Evolutionary conservation across 2,329 filamentous ascomycete species (phyloP), one percentile per base, ranked within the genome.

Genomic region (Ophiostoma sp.): DNA sequence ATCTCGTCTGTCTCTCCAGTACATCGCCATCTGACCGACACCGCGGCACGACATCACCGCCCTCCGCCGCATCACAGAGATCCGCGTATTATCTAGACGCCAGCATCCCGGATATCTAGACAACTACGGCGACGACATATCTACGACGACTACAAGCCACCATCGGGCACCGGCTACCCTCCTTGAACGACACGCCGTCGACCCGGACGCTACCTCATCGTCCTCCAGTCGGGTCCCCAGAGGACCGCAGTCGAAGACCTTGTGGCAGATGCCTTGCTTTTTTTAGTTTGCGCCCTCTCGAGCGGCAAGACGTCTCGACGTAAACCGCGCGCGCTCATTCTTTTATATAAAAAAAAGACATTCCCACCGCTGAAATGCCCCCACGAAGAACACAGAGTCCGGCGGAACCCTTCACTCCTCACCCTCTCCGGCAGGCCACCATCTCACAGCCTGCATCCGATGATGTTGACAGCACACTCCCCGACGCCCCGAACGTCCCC

Each of bases 301-400:
- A 62, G 70, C 41, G 69, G 70, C 70, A 60, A 66, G 48, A 68
- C 70, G 70, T 60, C 65, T 67, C 70, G 69, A 57, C 52, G 52
- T 27, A 27, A 4, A 11, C 13, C 3, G 0, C 44, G 44, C 17
- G 5, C 17, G 4, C 6, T 17, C 1, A 5, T 13, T 8, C 17
- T 60, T 31, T 31, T 31, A 31, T 31, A 1, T 31, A 1, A 31
- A 3, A 31, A 31, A 3, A 31, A 31, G 3, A 1, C 27, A 31
- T 31, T 3, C 54, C 23, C 20, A 23, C 57, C 57, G 57, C 60
- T 33, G 33, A 20, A 20, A 64, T 64, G 60, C 33, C 17, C n/a
- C 10, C 35, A 15, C 62, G 35, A 13, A 17, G 11, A 6, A 35
- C 41, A n/a, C 36, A 15, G 17, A 65, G 62, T 13, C 62, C 62